Conservation (phyloP, 768 basidiomycete genomes). For the Mycena floridula region DNA sequence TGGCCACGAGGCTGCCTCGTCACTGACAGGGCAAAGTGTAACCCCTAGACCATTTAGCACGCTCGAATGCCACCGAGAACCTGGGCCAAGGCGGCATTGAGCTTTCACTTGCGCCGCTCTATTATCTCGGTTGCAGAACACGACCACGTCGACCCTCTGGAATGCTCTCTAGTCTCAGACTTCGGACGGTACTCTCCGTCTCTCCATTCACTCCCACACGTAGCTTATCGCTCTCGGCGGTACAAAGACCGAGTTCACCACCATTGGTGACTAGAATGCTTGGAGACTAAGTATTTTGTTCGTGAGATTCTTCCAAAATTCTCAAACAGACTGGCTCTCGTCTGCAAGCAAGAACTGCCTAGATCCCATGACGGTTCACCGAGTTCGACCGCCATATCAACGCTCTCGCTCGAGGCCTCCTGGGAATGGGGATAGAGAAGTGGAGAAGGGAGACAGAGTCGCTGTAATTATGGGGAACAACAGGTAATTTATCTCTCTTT, state of each 20-base stretch:
- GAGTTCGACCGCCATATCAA: slow-evolving; percentile 64
- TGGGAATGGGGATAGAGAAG: slow-evolving; percentile 61
- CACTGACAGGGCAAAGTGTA: too few relatives aligned
- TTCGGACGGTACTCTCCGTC: too few relatives aligned
- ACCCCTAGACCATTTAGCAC: too few relatives aligned
- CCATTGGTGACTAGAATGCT: slow-evolving; percentile 38
- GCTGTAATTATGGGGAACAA: slow-evolving; percentile 83
- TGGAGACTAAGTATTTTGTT: slow-evolving; percentile 51
- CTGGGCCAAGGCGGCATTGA: too few relatives aligned
- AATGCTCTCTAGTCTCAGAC: too few relatives aligned
- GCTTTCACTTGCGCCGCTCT: too few relatives aligned
- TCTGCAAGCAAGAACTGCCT: slow-evolving; percentile 55
- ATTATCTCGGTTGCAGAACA: too few relatives aligned
- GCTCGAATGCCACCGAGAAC: too few relatives aligned
- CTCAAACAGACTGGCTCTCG: slow-evolving; percentile 50
- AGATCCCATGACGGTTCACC: slow-evolving; percentile 56
- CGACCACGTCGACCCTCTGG: too few relatives aligned
- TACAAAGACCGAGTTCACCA: slow-evolving; percentile 34
- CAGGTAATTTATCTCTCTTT: slow-evolving; percentile 44
- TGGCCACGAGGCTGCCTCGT: too few relatives aligned
- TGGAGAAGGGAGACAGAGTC: slow-evolving; percentile 75
- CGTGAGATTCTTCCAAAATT: slow-evolving; percentile 47
- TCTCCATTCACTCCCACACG: too few relatives aligned
- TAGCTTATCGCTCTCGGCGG: too few relatives aligned
- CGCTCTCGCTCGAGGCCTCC: slow-evolving; percentile 67